Percentiles rank a stretch among this genome's conserved stretches.
phyloP scores from a whole-genome alignment of 2,329 filamentous ascomycete species.

The Ceratocystiopsis minuta region DNA sequence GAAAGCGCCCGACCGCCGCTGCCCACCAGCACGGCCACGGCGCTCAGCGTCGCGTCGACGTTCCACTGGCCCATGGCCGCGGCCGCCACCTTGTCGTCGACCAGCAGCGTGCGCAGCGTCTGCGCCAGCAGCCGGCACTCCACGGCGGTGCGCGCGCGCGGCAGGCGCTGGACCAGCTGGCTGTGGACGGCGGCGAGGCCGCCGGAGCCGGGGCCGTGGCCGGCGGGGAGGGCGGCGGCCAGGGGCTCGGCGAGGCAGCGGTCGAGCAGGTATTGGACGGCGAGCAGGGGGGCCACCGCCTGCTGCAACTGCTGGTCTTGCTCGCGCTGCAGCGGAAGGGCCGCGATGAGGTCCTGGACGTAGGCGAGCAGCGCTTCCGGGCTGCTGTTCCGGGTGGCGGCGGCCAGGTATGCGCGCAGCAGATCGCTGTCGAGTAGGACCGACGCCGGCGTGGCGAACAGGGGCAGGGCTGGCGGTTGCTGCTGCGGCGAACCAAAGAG shows the following conservation, averaged over 20 bases:
- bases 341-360: slow-evolving; percentile 19
- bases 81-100: slow-evolving; percentile 23
- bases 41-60: slow-evolving; percentile 32
- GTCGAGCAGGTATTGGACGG: slow-evolving; percentile 24
- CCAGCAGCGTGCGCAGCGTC: slow-evolving; percentile 25
- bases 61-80: slow-evolving; percentile 39
- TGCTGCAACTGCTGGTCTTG: slow-evolving; percentile 3
- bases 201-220: slow-evolving; percentile 11
- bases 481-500: too few species aligned
- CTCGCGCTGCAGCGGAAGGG: slow-evolving; percentile 13
- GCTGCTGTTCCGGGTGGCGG: slow-evolving; percentile 10
- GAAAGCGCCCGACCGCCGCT: neutral
- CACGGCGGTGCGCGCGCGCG: slow-evolving; percentile 9
- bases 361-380: slow-evolving; percentile 19
- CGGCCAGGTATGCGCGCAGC: slow-evolving; percentile 13
- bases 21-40: slow-evolving; percentile 20
- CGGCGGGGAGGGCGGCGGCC: neutral
- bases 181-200: slow-evolving; percentile 24
- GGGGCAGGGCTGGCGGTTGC: neutral
- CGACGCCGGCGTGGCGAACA: slow-evolving; percentile 12
- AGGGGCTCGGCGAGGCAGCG: slow-evolving; percentile 15
- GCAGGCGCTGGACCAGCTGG: slow-evolving; percentile 18
- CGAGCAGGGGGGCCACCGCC: slow-evolving; percentile 23
- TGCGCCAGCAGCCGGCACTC: slow-evolving; percentile 22
- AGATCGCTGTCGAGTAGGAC: slow-evolving; percentile 15